Percentiles rank a stretch among this genome's conserved stretches.
Conservation (phyloP, 2,329 filamentous ascomycete species). For the Alternaria arborescens region DNA sequence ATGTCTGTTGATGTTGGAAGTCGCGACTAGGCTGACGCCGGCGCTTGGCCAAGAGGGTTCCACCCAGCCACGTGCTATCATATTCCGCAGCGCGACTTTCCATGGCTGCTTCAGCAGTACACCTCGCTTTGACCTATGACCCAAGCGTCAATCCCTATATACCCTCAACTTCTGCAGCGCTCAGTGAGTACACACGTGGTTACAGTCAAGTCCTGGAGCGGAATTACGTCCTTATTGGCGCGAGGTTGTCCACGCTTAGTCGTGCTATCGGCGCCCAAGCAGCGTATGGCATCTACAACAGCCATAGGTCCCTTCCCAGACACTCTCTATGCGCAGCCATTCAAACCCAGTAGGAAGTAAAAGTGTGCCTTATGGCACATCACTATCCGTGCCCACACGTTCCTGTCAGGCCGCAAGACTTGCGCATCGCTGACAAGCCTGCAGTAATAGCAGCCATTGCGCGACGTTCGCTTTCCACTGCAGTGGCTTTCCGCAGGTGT, state of each 20-base stretch:
- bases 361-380: not conserved
- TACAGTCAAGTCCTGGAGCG: too few relatives aligned
- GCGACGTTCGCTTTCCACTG: not conserved
- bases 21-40: not conserved
- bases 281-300: not conserved
- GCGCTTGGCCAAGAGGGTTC: not conserved
- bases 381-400: not conserved
- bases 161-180: not conserved
- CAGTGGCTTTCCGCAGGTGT: not conserved
- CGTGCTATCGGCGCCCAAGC: not conserved
- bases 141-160: not conserved
- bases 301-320: not conserved
- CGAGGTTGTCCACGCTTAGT: not conserved
- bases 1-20: not conserved
- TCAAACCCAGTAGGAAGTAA: not conserved
- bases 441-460: not conserved
- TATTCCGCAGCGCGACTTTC: not conserved
- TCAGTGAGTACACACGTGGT: not conserved
- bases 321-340: not conserved
- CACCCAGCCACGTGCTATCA: not conserved
- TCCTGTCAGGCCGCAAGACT: not conserved
- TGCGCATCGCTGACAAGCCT: not conserved
- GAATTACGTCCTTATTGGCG: not conserved
- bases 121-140: not conserved
- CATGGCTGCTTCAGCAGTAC: not conserved